Conservation (phyloP, 179 eudicot genomes). For the Amaranthus tricolor region DNA sequence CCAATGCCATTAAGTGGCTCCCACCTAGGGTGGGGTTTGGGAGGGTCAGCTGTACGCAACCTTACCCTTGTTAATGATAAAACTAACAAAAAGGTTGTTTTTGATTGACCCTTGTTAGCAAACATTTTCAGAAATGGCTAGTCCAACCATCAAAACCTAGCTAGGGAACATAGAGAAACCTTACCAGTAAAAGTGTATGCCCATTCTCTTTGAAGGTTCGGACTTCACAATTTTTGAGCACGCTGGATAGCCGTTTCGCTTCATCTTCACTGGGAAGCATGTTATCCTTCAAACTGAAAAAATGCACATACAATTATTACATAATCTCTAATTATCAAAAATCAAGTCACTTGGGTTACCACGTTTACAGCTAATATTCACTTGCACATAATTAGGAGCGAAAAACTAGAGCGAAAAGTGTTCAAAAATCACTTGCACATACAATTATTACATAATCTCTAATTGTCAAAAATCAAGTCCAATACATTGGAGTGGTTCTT, state of each 20-base stretch:
- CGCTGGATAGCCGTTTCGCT: constrained; percentile 58
- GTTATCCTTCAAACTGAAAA: constrained; percentile 68
- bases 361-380: neutral
- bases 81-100: too few species aligned
- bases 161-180: constrained; percentile 12
- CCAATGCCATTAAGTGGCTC: too few species aligned
- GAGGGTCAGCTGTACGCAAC: too few species aligned
- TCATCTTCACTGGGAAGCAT: constrained; percentile 69
- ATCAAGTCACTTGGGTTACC: neutral
- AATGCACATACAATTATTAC: neutral
- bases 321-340: neutral
- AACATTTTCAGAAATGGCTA: neutral
- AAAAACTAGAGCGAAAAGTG: neutral
- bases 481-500: neutral
- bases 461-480: neutral
- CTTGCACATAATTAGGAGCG: too few species aligned
- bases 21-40: too few species aligned
- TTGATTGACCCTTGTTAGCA: neutral
- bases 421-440: neutral
- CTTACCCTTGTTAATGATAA: too few species aligned
- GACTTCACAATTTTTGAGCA: constrained; percentile 49
- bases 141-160: neutral
- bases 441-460: neutral
- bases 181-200: constrained; percentile 68
- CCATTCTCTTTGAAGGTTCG: constrained; percentile 63